phyloP scores from a whole-genome alignment of 805 yeast species.

The Kluyveromyces aestuarii region DNA sequence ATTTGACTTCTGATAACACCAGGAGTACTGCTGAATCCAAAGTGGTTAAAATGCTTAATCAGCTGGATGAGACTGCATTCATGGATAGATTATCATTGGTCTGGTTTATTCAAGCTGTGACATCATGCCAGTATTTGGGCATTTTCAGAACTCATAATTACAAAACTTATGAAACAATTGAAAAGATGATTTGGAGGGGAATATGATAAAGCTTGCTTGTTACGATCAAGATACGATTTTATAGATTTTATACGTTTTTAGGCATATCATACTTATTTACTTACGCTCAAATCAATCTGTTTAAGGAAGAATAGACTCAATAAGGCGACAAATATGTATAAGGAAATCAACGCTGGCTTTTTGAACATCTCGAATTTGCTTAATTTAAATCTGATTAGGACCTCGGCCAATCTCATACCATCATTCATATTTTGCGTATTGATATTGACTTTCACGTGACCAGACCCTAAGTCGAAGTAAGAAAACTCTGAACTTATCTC shows the following conservation, averaged over 20 bases:
- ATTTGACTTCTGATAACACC: constrained; percentile 12
- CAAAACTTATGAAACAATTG: constrained; percentile 20
- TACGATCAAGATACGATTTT: neutral
- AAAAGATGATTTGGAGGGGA: constrained; percentile 29
- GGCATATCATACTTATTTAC: constrained; percentile 1
- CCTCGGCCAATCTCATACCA: constrained; percentile 47
- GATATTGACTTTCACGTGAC: constrained; percentile 68
- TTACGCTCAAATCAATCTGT: constrained; percentile 36
- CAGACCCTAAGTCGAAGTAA: constrained; percentile 64
- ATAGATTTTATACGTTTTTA: neutral
- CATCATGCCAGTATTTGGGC: constrained; percentile 64
- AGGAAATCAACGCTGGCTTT: constrained; percentile 62
- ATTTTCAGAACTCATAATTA: constrained; percentile 49
- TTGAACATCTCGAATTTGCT: constrained; percentile 41
- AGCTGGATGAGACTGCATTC: constrained; percentile 25
- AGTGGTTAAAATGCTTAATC: constrained; percentile 17
- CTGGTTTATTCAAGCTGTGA: constrained; percentile 67
- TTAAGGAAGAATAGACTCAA: constrained; percentile 42
- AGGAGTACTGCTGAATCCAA: constrained; percentile 20
- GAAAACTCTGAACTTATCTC: constrained; percentile 34
- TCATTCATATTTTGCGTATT: constrained; percentile 56
- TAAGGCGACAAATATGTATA: constrained; percentile 52
- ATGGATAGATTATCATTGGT: constrained; percentile 62
- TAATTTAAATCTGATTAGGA: constrained; percentile 57
- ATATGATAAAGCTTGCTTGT: constrained; percentile 7